Conservation (phyloP, 139 green algal species). For the Chlorella sp. region DNA sequence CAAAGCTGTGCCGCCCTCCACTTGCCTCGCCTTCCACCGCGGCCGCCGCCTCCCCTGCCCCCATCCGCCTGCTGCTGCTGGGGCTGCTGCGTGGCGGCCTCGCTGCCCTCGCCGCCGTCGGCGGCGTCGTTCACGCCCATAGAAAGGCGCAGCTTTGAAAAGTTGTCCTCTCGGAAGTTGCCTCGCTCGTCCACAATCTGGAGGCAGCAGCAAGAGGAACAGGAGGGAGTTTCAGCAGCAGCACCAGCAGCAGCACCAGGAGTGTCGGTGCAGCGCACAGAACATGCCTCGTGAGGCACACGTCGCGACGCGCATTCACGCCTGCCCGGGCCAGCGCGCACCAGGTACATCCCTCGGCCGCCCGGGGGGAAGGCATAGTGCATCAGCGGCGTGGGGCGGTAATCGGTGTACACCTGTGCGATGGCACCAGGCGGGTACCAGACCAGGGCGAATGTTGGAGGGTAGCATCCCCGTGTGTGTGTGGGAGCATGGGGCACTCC, state of each 20-base stretch:
- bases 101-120: not conserved
- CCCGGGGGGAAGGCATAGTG: conserved; percentile 90
- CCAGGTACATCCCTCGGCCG: conserved; percentile 77
- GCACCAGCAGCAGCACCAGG: too few species aligned
- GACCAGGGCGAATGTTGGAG: too few species aligned
- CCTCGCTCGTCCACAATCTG: conserved; percentile 73
- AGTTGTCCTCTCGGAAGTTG: conserved; percentile 76
- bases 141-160: conserved; percentile 49
- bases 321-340: too few species aligned
- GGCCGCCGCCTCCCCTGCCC: not conserved
- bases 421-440: too few species aligned
- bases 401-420: too few species aligned
- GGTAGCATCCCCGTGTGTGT: too few species aligned
- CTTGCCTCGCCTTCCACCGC: conserved; percentile 7
- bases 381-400: conserved; percentile 92
- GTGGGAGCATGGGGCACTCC: too few species aligned
- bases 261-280: too few species aligned
- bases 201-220: not conserved
- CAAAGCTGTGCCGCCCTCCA: too few species aligned
- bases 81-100: not conserved
- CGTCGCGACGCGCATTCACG: too few species aligned
- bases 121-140: not conserved
- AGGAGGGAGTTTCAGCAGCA: not conserved
- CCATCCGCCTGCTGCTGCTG: not conserved
- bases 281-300: too few species aligned